A percentile compares a stretch with the other conserved stretches of the same genome.
These are phyloP conservation scores for Apiotrichum gracile DNA, from an alignment of 1,284 basidiomycete genomes.

Conservation along the genomic window DNA sequence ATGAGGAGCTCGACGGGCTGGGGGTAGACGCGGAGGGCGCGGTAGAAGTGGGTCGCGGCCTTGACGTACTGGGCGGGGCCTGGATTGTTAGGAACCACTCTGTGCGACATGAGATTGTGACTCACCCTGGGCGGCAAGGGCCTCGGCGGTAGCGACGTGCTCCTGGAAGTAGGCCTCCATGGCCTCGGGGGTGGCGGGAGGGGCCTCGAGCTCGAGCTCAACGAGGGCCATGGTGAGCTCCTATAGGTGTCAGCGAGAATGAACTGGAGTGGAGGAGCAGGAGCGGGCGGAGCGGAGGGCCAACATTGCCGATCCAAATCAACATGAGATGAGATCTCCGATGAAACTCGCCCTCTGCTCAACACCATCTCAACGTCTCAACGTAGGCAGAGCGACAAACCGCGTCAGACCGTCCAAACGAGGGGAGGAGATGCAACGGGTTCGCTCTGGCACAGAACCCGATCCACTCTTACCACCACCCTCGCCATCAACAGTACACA, in stretches of 20 bases:
- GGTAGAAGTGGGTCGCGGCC: constrained; percentile 86
- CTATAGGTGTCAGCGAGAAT: constrained; percentile 6
- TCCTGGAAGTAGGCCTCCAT: constrained; percentile 86
- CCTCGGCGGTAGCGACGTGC: constrained; percentile 81
- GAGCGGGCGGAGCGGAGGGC: too few relatives aligned
- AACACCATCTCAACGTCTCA: too few relatives aligned
- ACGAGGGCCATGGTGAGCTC: constrained; percentile 17
- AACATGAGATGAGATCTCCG: too few relatives aligned
- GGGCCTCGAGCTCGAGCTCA: constrained; percentile 43
- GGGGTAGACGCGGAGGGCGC: constrained; percentile 90
- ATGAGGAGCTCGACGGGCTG: constrained; percentile 83
- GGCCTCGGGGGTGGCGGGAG: constrained; percentile 63
- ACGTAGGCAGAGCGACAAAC: too few relatives aligned
- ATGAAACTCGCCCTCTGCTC: too few relatives aligned
- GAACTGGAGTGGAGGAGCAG: too few relatives aligned
- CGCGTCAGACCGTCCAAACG: too few relatives aligned
- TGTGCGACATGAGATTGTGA: constrained; percentile 5
- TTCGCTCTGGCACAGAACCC: too few relatives aligned
- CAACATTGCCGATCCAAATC: too few relatives aligned
- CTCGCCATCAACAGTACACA: too few relatives aligned
- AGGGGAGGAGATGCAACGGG: too few relatives aligned
- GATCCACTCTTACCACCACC: too few relatives aligned
- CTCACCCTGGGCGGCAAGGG: constrained; percentile 69
- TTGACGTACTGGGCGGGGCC: constrained; percentile 69
- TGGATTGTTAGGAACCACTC: constrained; percentile 34